Evolutionary conservation across 2,329 filamentous ascomycete species (phyloP), one percentile per base, ranked within the genome.

Genomic region (Penicillium verrucosum): DNA sequence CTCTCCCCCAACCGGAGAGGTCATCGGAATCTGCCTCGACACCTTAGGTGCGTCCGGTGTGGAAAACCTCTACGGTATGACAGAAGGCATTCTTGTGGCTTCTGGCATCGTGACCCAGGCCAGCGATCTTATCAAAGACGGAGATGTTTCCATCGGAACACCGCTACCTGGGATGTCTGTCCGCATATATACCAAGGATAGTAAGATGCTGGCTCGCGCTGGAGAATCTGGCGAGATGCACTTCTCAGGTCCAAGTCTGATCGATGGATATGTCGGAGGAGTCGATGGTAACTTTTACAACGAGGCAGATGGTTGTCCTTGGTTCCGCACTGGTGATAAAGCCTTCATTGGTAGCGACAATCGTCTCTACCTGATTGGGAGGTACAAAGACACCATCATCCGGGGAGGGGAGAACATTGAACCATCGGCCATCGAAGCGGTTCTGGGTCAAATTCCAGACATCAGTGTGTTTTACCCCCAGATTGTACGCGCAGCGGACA

Each of bases 331-430:
- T 27, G 61, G 61, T 7, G 61, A 64, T 41, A 57, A 62, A 46
- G 61, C 53, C 2, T 49, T 60, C 41, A 52, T 64, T 32, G 57
- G 53, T 18, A 44, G 18, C 7, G 57, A 62, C 27, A 40, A 53
- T 47, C 60, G 47, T 10, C 45, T 62, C 8, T 64, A 64, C 34
- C 45, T 64, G 10, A 37, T 64, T 38, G 61, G 61, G 0, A 53
- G 61, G 21, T 62, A 58, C 37, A 62, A 62, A 48, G 61, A 64
- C 18, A 60, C 53, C 3, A 64, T 64, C n/a, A 60, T 64, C 10
- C 57, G 61, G 6, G 61, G 60, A 18, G 61, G 61, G 0, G 60
- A 64, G 47, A 64, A 64, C 36, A 60, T 64, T 44, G 57, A 57
- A 46, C 60, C 58, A 18, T 53, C 60, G 10, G 53, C 54, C 5